Base-by-base conservation (phyloP, 371 early-diverging fungal species). In the Mortierella polycephala region DNA sequence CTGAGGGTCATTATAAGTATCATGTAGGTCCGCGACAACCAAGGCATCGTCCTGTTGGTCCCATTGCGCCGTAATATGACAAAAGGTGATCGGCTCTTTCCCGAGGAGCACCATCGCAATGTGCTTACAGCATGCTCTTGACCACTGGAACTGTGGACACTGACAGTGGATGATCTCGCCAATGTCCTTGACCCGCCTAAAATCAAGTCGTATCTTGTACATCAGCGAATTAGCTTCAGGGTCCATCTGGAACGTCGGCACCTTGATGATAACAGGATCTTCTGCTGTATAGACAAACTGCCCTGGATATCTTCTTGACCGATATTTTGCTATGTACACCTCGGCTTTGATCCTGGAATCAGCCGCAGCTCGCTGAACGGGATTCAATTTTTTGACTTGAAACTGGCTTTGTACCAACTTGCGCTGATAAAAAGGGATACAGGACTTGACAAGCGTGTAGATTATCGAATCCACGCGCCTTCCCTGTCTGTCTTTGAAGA, bases 121-220 rank as follows among this genome's bases (percentile, higher is more conserved):
- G 40, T 56, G 57, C n/a, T 56, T 56, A 18, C 57, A 56, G 57
- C 57, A 56, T 4, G 18, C 5, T 11, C 18, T 56, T 13, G 40
- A 40, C 30, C 57, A 40, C n/a, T 11, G 57, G 41, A 56, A 16
- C 7, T 9, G 30, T 14, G 39, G 40, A 40, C 57, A 56, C 41
- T 20, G 8, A 18, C 57, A 56, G 57, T n/a, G 40, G 41, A 56
- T n/a, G n/a, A 41, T 37, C 57, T 56, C 57, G 7, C n/a, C 57
- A 40, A 56, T 41, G 7, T 12, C 30, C 6, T 14, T 37, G 37
- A 16, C n/a, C 57, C n/a, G 13, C 0, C 7, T 40, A 40, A 56
- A 56, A 37, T 56, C 57, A 1, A 56, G 57, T 16, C n/a, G 42
- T 4, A 56, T 2, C n/a, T 56, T 40, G 41, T 56, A 56, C 14